A percentile compares a stretch with the other conserved stretches of the same genome.
phyloP scores from a whole-genome alignment of 768 basidiomycete species.

The Rhizopogon vesiculosus region DNA sequence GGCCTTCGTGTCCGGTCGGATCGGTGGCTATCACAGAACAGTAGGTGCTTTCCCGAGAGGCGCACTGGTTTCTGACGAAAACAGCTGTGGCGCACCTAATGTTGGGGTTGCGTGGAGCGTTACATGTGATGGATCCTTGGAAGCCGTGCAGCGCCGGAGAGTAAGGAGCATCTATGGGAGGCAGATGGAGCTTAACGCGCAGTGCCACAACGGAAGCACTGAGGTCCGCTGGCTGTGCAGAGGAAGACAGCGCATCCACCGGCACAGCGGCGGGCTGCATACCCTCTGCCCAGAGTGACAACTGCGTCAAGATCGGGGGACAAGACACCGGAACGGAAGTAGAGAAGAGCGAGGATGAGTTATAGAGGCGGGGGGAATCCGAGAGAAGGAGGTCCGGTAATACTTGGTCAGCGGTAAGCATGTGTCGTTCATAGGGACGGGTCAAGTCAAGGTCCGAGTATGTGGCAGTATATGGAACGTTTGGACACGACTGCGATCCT shows the following conservation, averaged over 20 bases:
- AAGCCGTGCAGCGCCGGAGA: constrained; percentile 63
- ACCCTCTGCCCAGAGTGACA: constrained; percentile 62
- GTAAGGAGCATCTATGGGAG: constrained; percentile 47
- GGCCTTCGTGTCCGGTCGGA: constrained; percentile 37
- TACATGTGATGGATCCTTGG: constrained; percentile 50
- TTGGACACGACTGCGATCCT: constrained; percentile 22
- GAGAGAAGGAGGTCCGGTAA: constrained; percentile 22
- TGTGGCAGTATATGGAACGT: constrained; percentile 17
- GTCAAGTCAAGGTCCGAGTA: constrained; percentile 11
- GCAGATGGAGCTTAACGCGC: constrained; percentile 53
- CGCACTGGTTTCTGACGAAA: constrained; percentile 44
- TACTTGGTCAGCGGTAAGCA: constrained; percentile 10
- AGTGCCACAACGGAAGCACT: constrained; percentile 42
- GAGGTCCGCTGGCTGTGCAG: constrained; percentile 30
- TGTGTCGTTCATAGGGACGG: constrained; percentile 1
- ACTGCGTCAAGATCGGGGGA: constrained; percentile 30
- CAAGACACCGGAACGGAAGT: constrained; percentile 26
- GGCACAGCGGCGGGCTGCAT: constrained; percentile 61
- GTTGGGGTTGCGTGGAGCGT: constrained; percentile 44
- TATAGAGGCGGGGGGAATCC: constrained; percentile 25
- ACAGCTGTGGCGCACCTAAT: constrained; percentile 64
- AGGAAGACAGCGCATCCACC: constrained; percentile 47
- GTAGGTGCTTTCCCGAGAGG: constrained; percentile 48
- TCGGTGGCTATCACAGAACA: constrained; percentile 36
- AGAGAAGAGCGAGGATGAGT: constrained; percentile 23